Percentiles rank a stretch among this genome's conserved stretches.
phyloP scores from a whole-genome alignment of 2,329 filamentous ascomycete genomes.

The Amylocarpus encephaloides region DNA sequence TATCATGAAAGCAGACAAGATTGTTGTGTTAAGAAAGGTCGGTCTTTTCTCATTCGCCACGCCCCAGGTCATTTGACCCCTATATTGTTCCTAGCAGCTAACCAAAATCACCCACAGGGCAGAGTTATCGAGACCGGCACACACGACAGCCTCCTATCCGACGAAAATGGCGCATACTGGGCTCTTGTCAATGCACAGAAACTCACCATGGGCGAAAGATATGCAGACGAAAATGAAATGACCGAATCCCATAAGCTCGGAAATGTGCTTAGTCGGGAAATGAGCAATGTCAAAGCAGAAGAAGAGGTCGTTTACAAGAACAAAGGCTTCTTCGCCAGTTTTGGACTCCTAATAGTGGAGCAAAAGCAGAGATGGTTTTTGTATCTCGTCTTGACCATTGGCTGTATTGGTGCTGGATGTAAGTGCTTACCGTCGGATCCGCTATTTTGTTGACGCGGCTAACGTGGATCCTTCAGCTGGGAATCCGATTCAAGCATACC shows the following conservation, averaged over 20 bases:
- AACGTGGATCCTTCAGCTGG: slow-evolving; percentile 19
- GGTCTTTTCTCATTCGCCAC: slow-evolving; percentile 70
- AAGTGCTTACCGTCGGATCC: slow-evolving; percentile 8
- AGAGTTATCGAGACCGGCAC: slow-evolving; percentile 67
- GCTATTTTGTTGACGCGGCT: background rate
- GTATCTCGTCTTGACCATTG: slow-evolving; percentile 44
- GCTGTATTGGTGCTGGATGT: slow-evolving; percentile 29
- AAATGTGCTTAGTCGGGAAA: slow-evolving; percentile 13
- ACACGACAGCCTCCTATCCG: slow-evolving; percentile 61
- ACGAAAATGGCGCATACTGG: slow-evolving; percentile 56
- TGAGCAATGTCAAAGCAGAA: slow-evolving; percentile 20
- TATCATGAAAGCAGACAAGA: slow-evolving; percentile 70
- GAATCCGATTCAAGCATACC: slow-evolving; percentile 33
- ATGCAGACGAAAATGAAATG: slow-evolving; percentile 23
- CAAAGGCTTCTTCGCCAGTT: slow-evolving; percentile 41
- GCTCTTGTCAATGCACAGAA: slow-evolving; percentile 58
- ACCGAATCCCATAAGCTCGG: slow-evolving; percentile 17
- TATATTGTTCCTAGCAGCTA: background rate
- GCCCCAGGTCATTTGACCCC: background rate
- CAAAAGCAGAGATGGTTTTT: slow-evolving; percentile 45
- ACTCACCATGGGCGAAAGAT: slow-evolving; percentile 27
- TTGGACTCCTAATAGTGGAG: slow-evolving; percentile 51
- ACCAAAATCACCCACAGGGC: slow-evolving; percentile 40
- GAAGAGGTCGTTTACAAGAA: slow-evolving; percentile 30
- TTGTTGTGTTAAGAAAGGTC: slow-evolving; percentile 69